Evolutionary conservation across 352 stramenopile genomes (phyloP).

Genomic region (Globisporangium solare): DNA sequence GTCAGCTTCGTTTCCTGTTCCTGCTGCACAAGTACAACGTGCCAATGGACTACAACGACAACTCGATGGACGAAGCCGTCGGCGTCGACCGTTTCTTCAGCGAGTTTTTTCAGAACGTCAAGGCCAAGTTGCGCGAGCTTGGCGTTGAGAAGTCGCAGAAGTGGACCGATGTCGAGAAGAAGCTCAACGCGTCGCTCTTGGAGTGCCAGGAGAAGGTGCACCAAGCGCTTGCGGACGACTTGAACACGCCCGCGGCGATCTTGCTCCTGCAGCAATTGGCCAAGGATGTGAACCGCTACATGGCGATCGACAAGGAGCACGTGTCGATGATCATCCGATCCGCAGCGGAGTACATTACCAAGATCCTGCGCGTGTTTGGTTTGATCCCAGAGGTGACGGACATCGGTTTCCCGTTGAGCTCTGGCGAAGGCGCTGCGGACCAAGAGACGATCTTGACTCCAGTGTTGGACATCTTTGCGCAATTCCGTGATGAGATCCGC

Average conservation of each 20-base stretch:
- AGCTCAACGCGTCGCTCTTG: constrained; percentile 57
- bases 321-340: constrained; percentile 80
- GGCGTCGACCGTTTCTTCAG: constrained; percentile 88
- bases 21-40: constrained; percentile 93
- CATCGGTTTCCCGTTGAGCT: constrained; percentile 75
- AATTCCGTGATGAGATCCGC: constrained; percentile 85
- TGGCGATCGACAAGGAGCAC: constrained; percentile 48
- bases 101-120: constrained; percentile 94
- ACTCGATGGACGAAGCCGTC: constrained; percentile 91
- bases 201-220: constrained; percentile 81
- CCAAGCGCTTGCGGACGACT: constrained; percentile 81
- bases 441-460: constrained; percentile 83
- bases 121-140: constrained; percentile 76
- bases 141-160: constrained; percentile 77
- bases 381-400: constrained; percentile 65
- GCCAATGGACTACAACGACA: constrained; percentile 94
- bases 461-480: constrained; percentile 86
- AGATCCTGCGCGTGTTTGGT: constrained; percentile 83
- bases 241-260: constrained; percentile 88
- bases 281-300: constrained; percentile 83
- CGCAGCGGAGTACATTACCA: constrained; percentile 85
- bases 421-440: constrained; percentile 26
- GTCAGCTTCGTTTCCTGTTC: constrained; percentile 88
- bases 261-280: constrained; percentile 68
- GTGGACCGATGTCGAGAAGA: constrained; percentile 72